Percentiles rank a stretch among this genome's conserved stretches.
phyloP scores from a whole-genome alignment of 2,329 filamentous ascomycete genomes.

The Colletotrichum camelliae region DNA sequence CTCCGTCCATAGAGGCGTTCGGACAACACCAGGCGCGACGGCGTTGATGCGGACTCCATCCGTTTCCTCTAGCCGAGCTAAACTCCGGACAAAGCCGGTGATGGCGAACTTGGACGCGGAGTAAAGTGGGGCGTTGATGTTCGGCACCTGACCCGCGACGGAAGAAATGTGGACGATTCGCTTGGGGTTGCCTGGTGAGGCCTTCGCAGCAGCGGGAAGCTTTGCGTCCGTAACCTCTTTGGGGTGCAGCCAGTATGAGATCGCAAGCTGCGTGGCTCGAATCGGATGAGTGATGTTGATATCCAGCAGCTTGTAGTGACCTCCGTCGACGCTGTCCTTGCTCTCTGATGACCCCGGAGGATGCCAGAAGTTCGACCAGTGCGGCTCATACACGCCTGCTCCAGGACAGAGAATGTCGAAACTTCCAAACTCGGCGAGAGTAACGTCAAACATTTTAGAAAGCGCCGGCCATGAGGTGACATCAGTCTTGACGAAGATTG shows the following conservation, averaged over 20 bases:
- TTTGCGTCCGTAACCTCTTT: background rate
- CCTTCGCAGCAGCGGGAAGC: constrained; percentile 3
- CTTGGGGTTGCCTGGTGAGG: constrained; percentile 34
- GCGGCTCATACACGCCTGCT: constrained; percentile 52
- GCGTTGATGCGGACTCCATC: constrained; percentile 44
- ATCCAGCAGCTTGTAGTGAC: constrained; percentile 40
- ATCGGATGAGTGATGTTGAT: constrained; percentile 49
- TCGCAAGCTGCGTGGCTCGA: constrained; percentile 43
- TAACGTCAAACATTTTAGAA: constrained; percentile 35
- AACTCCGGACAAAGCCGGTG: constrained; percentile 44
- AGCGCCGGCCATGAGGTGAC: constrained; percentile 48
- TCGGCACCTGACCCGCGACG: constrained; percentile 39
- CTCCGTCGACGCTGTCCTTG: constrained; percentile 31
- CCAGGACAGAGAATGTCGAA: constrained; percentile 51
- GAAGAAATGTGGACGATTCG: constrained; percentile 42
- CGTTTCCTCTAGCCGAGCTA: constrained; percentile 38
- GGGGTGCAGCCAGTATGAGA: constrained; percentile 41
- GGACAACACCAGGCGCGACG: constrained; percentile 47
- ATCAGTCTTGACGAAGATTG: constrained; percentile 48
- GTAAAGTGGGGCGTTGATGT: constrained; percentile 41
- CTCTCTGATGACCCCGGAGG: constrained; percentile 41
- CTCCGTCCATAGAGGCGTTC: constrained; percentile 51
- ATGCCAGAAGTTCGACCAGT: constrained; percentile 47
- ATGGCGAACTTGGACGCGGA: constrained; percentile 44
- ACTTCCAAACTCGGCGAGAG: constrained; percentile 39